Evolutionary conservation across 1,284 basidiomycete species (phyloP).

Genomic region (Lentinula novae-zelandiae): DNA sequence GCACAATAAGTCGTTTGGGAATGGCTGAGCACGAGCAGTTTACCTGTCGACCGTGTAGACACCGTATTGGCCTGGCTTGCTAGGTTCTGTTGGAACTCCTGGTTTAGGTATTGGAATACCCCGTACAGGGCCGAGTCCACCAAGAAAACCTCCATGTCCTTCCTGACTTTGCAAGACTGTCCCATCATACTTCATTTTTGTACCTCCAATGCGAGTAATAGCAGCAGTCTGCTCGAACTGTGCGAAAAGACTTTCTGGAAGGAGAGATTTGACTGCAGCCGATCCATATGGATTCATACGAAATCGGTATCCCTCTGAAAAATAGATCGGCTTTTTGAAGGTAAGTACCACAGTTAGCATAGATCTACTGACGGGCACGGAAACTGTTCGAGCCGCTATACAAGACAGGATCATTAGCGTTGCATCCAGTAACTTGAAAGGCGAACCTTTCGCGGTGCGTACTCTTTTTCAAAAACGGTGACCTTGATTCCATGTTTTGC

Average conservation of each 20-base stretch:
- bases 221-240: slow-evolving; percentile 4
- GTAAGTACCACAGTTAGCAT: background rate
- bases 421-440: background rate
- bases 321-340: background rate
- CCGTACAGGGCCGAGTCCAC: background rate
- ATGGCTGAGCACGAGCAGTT: background rate
- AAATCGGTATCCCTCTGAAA: slow-evolving; percentile 6
- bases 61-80: background rate
- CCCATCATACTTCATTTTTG: background rate
- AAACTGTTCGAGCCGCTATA: background rate
- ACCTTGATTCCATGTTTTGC: slow-evolving; percentile 3
- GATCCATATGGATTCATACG: slow-evolving; percentile 2
- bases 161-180: background rate
- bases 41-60: slow-evolving; percentile 9
- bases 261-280: background rate
- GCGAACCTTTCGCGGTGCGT: background rate
- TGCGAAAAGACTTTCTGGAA: background rate
- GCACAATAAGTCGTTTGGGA: background rate
- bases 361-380: background rate
- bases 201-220: background rate
- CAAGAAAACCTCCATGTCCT: background rate
- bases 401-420: background rate
- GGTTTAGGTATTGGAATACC: background rate
- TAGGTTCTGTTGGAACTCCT: background rate
- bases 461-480: slow-evolving; percentile 7